Evolutionary conservation across 2,329 filamentous ascomycete genomes (phyloP).

Genomic region (Aspergillus pseudoviridinutans): DNA sequence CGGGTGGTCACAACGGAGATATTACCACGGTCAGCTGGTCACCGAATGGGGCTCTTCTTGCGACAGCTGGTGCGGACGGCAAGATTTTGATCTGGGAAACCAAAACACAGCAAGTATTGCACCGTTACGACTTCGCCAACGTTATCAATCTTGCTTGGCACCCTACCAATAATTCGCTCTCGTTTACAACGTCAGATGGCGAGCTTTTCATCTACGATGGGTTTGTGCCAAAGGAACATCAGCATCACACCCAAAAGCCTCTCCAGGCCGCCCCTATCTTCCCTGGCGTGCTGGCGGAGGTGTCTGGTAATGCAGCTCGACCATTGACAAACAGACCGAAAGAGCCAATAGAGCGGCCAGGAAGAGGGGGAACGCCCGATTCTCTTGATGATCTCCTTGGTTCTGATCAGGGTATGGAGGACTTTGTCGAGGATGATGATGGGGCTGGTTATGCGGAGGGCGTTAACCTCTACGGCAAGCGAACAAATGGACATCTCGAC

Average conservation of each 20-base stretch:
- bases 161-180: slow-evolving; percentile 78
- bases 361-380: slow-evolving; percentile 63
- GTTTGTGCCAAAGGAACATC: slow-evolving; percentile 52
- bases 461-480: slow-evolving; percentile 61
- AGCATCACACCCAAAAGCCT: slow-evolving; percentile 46
- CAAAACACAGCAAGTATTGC: slow-evolving; percentile 76
- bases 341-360: slow-evolving; percentile 49
- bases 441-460: slow-evolving; percentile 79
- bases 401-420: slow-evolving; percentile 61
- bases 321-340: slow-evolving; percentile 54
- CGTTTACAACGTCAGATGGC: slow-evolving; percentile 88
- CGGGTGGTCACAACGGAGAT: slow-evolving; percentile 73
- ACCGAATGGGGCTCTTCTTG: slow-evolving; percentile 85
- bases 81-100: slow-evolving; percentile 73
- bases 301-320: slow-evolving; percentile 60
- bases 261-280: slow-evolving; percentile 80
- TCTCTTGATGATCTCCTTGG: slow-evolving; percentile 80
- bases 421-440: slow-evolving; percentile 93
- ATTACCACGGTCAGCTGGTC: slow-evolving; percentile 91
- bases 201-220: slow-evolving; percentile 81
- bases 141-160: slow-evolving; percentile 90
- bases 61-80: slow-evolving; percentile 53
- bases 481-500: slow-evolving; percentile 50
- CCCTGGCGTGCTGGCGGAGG: slow-evolving; percentile 70
- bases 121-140: slow-evolving; percentile 73